Base-by-base conservation (phyloP, 139 green algal genomes). In the Chlorella sp. region DNA sequence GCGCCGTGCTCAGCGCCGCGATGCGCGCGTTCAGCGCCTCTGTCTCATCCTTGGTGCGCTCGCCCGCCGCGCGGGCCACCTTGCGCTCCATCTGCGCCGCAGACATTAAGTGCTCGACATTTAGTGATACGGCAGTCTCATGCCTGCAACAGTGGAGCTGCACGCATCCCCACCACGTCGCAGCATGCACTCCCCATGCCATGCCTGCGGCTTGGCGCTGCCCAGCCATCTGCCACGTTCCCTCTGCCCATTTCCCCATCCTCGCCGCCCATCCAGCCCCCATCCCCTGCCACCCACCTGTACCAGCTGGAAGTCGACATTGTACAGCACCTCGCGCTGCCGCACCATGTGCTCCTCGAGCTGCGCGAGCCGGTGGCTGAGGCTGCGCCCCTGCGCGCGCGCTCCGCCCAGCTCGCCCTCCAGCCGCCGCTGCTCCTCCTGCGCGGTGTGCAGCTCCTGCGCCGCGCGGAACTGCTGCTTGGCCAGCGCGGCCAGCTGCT, bases 271-370 rank as follows among this genome's bases (percentile, higher is more conserved):
- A n/a, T n/a, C n/a, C n/a, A n/a, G n/a, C n/a, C n/a, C n/a, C n/a
- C n/a, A n/a, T n/a, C n/a, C n/a, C n/a, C n/a, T n/a, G n/a, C n/a
- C n/a, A n/a, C n/a, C n/a, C n/a, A n/a, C n/a, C n/a, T n/a, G n/a
- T 75, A 93, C 84, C 42, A 96, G 79, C 83, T 91, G 77, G 73
- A 94, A 96, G 76, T 96, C 88, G 17, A 91, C 89, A 33, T 87
- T 90, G 77, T 97, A 97, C 70, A 95, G 81, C 76, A 95, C 79
- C 88, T 97, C 92, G 79, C 94, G 84, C 84, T 96, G 92, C 56
- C 85, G 80, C 51, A 88, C 73, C 33, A 93, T 83, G 80, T 91
- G 80, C 71, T 78, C 72, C 72, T 78, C 72, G 45, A 78, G 35
- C 46, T 68, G 72, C 48, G 35, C 72, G 5, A 78, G 42, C 21